phyloP scores from a whole-genome alignment of 2,329 filamentous ascomycete species.

The Colletotrichum sp. region DNA sequence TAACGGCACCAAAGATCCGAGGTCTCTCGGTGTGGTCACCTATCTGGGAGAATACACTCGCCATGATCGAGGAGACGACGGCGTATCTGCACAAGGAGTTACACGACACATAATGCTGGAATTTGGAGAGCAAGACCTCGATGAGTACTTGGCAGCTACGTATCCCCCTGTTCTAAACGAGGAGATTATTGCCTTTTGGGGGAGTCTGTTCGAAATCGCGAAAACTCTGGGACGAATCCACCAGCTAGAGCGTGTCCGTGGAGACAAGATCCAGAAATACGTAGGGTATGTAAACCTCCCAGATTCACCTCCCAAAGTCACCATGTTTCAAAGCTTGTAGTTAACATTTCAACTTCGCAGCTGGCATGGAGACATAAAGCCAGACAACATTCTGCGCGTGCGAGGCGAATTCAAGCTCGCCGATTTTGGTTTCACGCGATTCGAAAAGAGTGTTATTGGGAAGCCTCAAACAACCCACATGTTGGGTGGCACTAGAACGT shows the following conservation, averaged over 20 bases:
- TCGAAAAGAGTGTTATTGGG: not conserved
- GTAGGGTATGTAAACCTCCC: not conserved
- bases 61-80: not conserved
- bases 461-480: too few relatives aligned
- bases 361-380: not conserved
- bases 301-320: too few relatives aligned
- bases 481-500: not conserved
- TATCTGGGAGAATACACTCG: not conserved
- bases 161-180: not conserved
- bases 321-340: too few relatives aligned
- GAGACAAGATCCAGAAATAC: not conserved
- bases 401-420: not conserved
- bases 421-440: not conserved
- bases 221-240: not conserved
- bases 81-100: not conserved
- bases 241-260: not conserved
- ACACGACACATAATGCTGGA: not conserved
- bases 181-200: not conserved
- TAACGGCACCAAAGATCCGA: not conserved
- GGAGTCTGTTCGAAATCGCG: not conserved
- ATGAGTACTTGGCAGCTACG: not conserved
- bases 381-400: not conserved
- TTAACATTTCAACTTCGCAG: too few relatives aligned
- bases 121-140: not conserved
- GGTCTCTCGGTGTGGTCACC: not conserved